Percentiles rank a stretch among this genome's conserved stretches.
Evolutionary conservation across 2,329 filamentous ascomycete species (phyloP).

Genomic region (Parafenestella ontariensis): DNA sequence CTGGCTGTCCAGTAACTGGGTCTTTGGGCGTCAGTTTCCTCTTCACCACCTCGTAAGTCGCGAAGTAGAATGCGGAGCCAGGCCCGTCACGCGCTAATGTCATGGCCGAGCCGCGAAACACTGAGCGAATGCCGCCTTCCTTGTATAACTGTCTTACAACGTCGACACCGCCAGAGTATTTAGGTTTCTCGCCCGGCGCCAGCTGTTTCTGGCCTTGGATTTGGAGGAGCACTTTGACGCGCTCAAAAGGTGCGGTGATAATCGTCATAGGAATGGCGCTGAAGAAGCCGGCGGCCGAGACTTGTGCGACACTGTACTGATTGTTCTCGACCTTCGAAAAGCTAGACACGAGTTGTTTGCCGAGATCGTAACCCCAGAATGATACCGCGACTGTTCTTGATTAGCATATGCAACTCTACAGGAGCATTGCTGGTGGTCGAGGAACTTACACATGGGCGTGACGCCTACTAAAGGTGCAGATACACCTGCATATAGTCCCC

Average conservation of each 20-base stretch:
- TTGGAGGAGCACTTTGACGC: conserved; percentile 97
- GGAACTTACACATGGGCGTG: conserved; percentile 92
- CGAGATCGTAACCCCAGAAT: conserved; percentile 90
- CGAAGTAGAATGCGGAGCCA: conserved; percentile 94
- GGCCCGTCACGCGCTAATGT: conserved; percentile 94
- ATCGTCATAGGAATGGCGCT: conserved; percentile 96
- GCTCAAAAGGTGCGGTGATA: conserved; percentile 99
- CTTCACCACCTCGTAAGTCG: conserved; percentile 97
- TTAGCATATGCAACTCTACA: conserved; percentile 10
- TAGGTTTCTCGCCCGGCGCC: conserved; percentile 87
- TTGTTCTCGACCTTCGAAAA: conserved; percentile 71
- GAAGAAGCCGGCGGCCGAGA: conserved; percentile 90
- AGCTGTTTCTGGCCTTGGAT: conserved; percentile 92
- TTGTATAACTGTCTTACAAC: conserved; percentile 93
- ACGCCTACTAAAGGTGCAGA: conserved; percentile 93
- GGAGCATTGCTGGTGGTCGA: neutral
- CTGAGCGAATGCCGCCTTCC: conserved; percentile 86
- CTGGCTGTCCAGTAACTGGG: conserved; percentile 71
- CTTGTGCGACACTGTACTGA: conserved; percentile 81
- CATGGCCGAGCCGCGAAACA: conserved; percentile 90
- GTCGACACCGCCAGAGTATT: conserved; percentile 85
- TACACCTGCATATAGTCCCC: conserved; percentile 94
- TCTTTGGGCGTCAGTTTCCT: conserved; percentile 83
- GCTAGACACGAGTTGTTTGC: conserved; percentile 82
- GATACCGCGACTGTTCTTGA: conserved; percentile 64